Evolutionary conservation across 768 basidiomycete genomes (phyloP), one percentile per base, ranked within the genome.

Genomic region (Collybiopsis luxurians): DNA sequence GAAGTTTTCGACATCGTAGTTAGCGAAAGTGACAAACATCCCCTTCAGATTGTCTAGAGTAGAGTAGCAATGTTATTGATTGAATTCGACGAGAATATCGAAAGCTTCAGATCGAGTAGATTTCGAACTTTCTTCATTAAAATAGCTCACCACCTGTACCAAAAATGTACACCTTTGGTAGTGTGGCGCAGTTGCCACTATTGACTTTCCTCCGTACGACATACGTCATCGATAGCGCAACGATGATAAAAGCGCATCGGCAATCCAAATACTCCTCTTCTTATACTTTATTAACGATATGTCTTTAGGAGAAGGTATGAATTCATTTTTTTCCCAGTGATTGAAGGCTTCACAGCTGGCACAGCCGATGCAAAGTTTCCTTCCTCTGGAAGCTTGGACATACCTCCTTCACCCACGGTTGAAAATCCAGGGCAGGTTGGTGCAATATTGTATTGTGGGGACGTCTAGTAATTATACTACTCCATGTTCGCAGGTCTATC

Each of bases 11-110:
- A 87, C 57, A 81, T 98, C 30, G 66, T 85, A 43, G 80, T 97
- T 64, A 95, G 92, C 68, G 65, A 78, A 60, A 73, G 73, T 52
- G 95, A 97, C 69, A 71, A 64, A 51, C 87, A 95, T 73, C 95
- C 95, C 5, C 73, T 96, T 49, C 71, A 77, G 54, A 78, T 89
- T 60, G 82, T 89, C 5, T 51, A 39, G 24, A 46, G 21, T 3
- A 23, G 45, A 12, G 17, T 24, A 45, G 21, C 44, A 13, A 26
- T 43, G n/a, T 17, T 43, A 43, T 21, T 4, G 1, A 17, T 43
- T 13, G 40, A n/a, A 9, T 21, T 46, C 24, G 24, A 48, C 26
- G 46, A 34, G n/a, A n/a, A n/a, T n/a, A n/a, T n/a, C n/a, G n/a
- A n/a, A n/a, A n/a, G n/a, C n/a, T n/a, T n/a, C n/a, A n/a, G n/a